Base-by-base conservation (phyloP, 179 eudicot species). In the Amaranthus tricolor region DNA sequence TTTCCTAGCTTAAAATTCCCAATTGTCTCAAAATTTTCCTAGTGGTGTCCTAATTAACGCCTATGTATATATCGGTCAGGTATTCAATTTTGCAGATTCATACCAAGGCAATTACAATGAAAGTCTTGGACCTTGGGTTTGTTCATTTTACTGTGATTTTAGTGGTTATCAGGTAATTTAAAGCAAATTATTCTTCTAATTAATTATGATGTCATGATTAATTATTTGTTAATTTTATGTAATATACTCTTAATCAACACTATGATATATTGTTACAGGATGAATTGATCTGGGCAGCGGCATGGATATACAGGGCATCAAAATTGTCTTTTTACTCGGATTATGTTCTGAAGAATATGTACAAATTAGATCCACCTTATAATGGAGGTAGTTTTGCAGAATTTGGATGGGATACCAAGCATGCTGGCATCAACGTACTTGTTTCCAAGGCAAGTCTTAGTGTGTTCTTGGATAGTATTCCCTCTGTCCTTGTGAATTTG, bases 211-310 rank as follows among this genome's bases (percentile, higher is more conserved):
- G 6, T 45, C 7, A 6, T 5, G 15, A n/a, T 54, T 74, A 24
- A 17, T 7, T 12, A 11, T 21, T 31, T 12, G 15, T 68, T 21
- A 44, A 66, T 11, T 20, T 14, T 9, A 1, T 12, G 31, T 5
- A 5, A 14, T 40, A 68, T 20, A 0, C 20, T 51, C 5, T 16
- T 64, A 13, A 43, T 54, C 54, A 70, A 58, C 5, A 40, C 5
- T 11, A 12, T 31, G 50, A 20, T 67, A 49, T 21, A 63, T 12
- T 56, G 1, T 9, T 59, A 74, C 83, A 90, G 96, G 93, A 90
- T 81, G 96, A 90, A 56, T 74, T 90, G 79, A 17, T 89, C 0
- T 90, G 96, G 96, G 93, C 84, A 78, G 96, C 96, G 55, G 84
- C 91, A 40, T 90, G 96, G 96, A 75, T 90, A 64, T 75, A 75